Evolutionary conservation across 768 basidiomycete genomes (phyloP).

Genomic region (Daedaleopsis sinensis): DNA sequence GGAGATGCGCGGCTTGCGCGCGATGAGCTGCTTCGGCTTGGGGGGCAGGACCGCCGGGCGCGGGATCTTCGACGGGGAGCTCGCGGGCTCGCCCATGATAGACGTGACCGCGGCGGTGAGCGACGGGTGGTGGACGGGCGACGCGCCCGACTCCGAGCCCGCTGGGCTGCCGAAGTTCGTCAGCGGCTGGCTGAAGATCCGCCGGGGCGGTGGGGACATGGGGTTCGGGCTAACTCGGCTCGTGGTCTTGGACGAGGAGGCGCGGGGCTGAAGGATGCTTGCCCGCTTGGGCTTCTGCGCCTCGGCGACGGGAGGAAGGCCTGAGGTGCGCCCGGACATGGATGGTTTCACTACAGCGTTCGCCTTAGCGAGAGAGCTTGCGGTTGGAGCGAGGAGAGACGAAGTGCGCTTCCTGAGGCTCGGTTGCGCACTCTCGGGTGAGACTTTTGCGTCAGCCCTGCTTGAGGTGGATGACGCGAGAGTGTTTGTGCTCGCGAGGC

Average conservation of each 20-base stretch:
- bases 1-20: constrained; percentile 77
- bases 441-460: background rate
- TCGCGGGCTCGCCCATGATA: constrained; percentile 23
- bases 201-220: constrained; percentile 30
- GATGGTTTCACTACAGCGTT: constrained; percentile 17
- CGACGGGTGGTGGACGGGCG: constrained; percentile 27
- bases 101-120: constrained; percentile 35
- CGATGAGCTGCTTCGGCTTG: constrained; percentile 37
- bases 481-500: constrained; percentile 17
- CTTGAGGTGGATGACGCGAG: constrained; percentile 3
- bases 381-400: constrained; percentile 72
- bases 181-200: constrained; percentile 60
- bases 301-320: constrained; percentile 16
- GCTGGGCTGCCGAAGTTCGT: constrained; percentile 21
- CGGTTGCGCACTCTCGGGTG: background rate
- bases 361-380: constrained; percentile 72
- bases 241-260: constrained; percentile 26
- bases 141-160: constrained; percentile 14
- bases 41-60: constrained; percentile 23
- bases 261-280: constrained; percentile 14
- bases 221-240: constrained; percentile 31
- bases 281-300: constrained; percentile 19
- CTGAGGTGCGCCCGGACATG: constrained; percentile 13
- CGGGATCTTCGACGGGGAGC: constrained; percentile 19
- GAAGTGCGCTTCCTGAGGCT: constrained; percentile 32